Evolutionary conservation across 1,284 basidiomycete genomes (phyloP), one percentile per base, ranked within the genome.

Genomic region (Tilletia setariae): DNA sequence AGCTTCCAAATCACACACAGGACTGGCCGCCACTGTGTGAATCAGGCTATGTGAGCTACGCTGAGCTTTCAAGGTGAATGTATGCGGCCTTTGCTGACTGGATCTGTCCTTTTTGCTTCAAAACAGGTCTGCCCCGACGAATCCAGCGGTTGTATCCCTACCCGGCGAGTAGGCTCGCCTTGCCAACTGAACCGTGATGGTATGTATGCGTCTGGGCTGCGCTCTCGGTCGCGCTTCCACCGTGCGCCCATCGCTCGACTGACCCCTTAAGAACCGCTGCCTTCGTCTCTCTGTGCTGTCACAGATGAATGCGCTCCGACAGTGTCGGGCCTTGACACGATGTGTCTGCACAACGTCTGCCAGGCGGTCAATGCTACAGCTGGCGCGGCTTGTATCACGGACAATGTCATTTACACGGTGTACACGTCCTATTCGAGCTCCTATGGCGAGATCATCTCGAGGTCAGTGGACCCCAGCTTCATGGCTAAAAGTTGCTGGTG

Each of bases 111-210:
- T 30, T 28, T 43, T 46, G 15, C n/a, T 65, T 13, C 15, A 4
- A 13, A n/a, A 62, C 64, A 66, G 64, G 51, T 66, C 64, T 66
- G 64, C 23, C 64, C 64, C 13, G 64, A 66, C 25, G 64, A 66
- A 49, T 23, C 46, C 42, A 66, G 64, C 59, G 51, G 47, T 25
- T 66, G 64, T 32, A 32, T 66, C 21, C 51, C 51, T 25, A 35
- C 51, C 40, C 64, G 32, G 32, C 19, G 19, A 28, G 51, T 56
- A n/a, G 64, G 64, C 46, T 21, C 51, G 30, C 46, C 64, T 16
- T 66, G 64, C 59, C 64, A 66, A 30, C 64, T 66, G n/a, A 66
- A 66, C 46, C 44, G 64, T 28, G 64, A 66, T 49, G 64, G 64
- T 66, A 44, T 13, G 64, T 66, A 49, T 15, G 28, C 25, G 25